A percentile compares a stretch with the other conserved stretches of the same genome.
Evolutionary conservation across 2,329 filamentous ascomycete species (phyloP).

Genomic region (Botrytis pseudocinerea): DNA sequence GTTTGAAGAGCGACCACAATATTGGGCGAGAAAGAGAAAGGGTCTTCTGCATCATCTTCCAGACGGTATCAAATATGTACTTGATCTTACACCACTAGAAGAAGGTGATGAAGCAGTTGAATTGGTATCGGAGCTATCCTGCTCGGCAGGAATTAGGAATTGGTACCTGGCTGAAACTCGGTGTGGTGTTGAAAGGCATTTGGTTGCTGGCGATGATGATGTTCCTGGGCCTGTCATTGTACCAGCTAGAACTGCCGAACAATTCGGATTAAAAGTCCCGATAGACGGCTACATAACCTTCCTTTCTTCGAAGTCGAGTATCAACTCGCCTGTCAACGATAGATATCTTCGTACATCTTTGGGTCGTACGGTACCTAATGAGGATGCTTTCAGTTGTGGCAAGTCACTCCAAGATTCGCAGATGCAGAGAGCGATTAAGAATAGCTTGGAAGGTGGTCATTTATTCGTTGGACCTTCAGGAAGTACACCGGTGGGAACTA

Average conservation of each 20-base stretch:
- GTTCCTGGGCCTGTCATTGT: slow-evolving; percentile 10
- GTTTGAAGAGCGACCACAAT: slow-evolving; percentile 48
- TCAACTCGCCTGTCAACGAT: background rate
- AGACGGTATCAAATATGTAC: slow-evolving; percentile 54
- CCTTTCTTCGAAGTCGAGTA: too few relatives aligned
- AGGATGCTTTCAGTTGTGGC: background rate
- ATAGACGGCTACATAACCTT: background rate
- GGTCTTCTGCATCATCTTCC: slow-evolving; percentile 39
- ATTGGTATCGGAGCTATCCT: slow-evolving; percentile 58
- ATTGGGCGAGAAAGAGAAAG: slow-evolving; percentile 43
- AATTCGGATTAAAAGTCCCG: background rate
- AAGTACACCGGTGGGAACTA: background rate
- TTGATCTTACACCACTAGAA: slow-evolving; percentile 63
- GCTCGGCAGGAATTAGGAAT: slow-evolving; percentile 54
- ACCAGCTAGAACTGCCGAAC: background rate
- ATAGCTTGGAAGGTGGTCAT: background rate
- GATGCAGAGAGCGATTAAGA: background rate
- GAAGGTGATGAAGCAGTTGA: slow-evolving; percentile 65
- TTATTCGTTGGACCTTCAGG: background rate
- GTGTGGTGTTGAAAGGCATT: slow-evolving; percentile 43
- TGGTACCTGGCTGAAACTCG: slow-evolving; percentile 52
- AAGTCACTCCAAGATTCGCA: background rate
- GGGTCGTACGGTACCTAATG: background rate
- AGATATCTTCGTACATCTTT: background rate
- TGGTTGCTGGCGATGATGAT: slow-evolving; percentile 53